phyloP scores from a whole-genome alignment of 202 grass and related monocot species.

The Carex arenaria region DNA sequence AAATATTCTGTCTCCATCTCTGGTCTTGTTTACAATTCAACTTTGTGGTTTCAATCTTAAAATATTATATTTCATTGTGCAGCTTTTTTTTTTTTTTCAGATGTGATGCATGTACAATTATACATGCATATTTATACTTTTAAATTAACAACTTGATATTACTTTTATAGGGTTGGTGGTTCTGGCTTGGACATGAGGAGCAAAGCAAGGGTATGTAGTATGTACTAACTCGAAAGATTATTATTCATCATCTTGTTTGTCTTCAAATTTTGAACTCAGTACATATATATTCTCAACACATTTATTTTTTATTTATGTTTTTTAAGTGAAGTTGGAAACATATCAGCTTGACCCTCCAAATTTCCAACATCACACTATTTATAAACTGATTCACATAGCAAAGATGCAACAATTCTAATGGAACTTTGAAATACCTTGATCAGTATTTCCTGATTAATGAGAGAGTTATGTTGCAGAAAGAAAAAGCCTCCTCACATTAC shows the following conservation, averaged over 20 bases:
- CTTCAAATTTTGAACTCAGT: neutral
- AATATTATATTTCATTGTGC: neutral
- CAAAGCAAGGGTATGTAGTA: conserved; percentile 77
- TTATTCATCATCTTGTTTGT: neutral
- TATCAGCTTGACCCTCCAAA: neutral
- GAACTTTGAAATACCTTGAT: neutral
- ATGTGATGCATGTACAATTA: neutral
- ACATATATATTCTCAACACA: neutral
- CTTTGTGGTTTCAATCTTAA: neutral
- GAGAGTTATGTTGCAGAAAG: neutral
- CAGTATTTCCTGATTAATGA: neutral
- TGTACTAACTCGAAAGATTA: neutral
- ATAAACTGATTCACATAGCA: neutral
- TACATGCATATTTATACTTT: neutral
- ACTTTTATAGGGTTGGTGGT: conserved; percentile 69
- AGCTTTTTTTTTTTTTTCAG: neutral
- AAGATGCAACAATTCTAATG: neutral
- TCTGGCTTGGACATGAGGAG: conserved; percentile 80
- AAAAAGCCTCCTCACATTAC: neutral
- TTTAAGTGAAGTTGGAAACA: neutral
- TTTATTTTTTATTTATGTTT: neutral
- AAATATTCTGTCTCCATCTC: neutral
- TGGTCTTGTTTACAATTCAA: neutral
- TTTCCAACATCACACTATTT: neutral
- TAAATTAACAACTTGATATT: neutral